Base-by-base conservation (phyloP, 192 early-diverging fungal genomes). In the Mortierella claussenii region DNA sequence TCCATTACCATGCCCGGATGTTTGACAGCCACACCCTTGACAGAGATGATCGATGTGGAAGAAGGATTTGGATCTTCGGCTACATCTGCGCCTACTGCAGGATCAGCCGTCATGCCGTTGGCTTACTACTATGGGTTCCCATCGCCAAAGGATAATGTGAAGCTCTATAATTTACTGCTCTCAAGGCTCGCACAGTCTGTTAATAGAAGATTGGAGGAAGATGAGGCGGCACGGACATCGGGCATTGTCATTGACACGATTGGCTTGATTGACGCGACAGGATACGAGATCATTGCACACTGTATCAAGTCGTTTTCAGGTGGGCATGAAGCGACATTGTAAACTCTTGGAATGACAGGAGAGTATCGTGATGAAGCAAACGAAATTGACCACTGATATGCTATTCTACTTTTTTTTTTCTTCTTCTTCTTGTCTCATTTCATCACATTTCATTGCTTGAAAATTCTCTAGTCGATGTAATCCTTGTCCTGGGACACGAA, bases 401-500 rank as follows among this genome's bases (percentile, higher is more conserved):
- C 11, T 12, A 21, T 57, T 20, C 20, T 21, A 34, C 30, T 56
- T 50, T 27, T 53, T 42, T 30, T 56, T 10, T 21, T 30, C 50
- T 10, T 40, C 13, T 40, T 40, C 37, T 40, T 40, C 37, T 13
- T 40, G 8, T 13, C 7, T 10, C 37, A 40, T 40, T 7, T 40
- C 37, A 40, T 40, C 37, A 40, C 37, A 40, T 40, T 40, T 13
- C 37, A 7, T 13, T 40, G 37, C 57, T 30, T 40, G 28, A 31
- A 2, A 26, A 33, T 31, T 48, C n/a, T n/a, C n/a, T 65, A 84
- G 94, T 96, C 20, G 91, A 90, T 62, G 87, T 89, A n/a, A 83
- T 99, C 26, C 78, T 97, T 33, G 93, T 97, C 0, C 80, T 99
- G 33, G 97, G 96, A 12, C 92, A 97, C 66, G 97, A 99, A 69